Percentiles rank a stretch among this genome's conserved stretches.
Evolutionary conservation across 2,329 filamentous ascomycete genomes (phyloP).

Genomic region (Botrytis byssoidea): DNA sequence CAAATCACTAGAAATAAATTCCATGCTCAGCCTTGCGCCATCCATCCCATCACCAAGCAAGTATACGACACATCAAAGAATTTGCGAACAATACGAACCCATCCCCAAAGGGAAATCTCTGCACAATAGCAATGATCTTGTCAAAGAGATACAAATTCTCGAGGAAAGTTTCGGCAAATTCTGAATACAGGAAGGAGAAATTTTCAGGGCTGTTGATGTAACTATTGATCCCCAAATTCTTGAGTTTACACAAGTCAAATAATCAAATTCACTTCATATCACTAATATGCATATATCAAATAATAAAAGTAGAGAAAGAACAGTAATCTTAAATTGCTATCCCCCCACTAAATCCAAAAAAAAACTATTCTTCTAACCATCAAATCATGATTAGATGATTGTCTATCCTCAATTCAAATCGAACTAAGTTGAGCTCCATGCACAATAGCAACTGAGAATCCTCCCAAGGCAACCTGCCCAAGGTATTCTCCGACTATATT

Average conservation of each 20-base stretch:
- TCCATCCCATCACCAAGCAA: neutral
- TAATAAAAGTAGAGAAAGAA: neutral
- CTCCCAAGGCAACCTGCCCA: neutral
- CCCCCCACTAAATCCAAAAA: constrained; percentile 9
- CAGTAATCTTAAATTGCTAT: constrained; percentile 7
- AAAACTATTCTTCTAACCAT: neutral
- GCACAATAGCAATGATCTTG: neutral
- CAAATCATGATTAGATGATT: neutral
- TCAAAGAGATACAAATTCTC: neutral
- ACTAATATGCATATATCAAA: neutral
- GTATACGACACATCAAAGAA: neutral
- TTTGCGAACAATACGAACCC: neutral
- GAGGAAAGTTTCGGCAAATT: neutral
- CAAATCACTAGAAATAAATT: neutral
- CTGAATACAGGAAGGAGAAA: neutral
- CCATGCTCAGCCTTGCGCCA: neutral
- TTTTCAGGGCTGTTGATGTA: neutral
- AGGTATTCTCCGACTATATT: constrained; percentile 30
- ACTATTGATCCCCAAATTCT: neutral
- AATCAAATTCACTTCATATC: neutral
- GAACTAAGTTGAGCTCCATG: constrained; percentile 1
- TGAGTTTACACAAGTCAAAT: neutral
- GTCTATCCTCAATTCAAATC: neutral
- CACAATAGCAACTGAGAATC: constrained; percentile 18
- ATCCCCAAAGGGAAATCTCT: neutral